phyloP scores from a whole-genome alignment of 805 yeast species.

The Saccharomycopsis amapae region DNA sequence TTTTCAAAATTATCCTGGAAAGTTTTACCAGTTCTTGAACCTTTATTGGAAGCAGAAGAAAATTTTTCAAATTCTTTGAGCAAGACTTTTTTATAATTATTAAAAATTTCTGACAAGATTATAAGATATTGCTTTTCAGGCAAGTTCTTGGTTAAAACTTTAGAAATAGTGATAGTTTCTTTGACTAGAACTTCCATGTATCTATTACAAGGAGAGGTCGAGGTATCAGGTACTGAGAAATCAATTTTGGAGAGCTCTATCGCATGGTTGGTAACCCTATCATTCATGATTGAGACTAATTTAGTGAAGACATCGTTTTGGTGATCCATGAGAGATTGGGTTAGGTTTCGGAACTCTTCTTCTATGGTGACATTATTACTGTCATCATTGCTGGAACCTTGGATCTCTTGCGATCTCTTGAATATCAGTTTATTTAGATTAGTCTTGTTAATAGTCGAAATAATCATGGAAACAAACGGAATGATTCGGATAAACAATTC shows the following conservation, averaged over 20 bases:
- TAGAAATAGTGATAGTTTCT: constrained; percentile 58
- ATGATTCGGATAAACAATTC: constrained; percentile 38
- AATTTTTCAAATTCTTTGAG: constrained; percentile 44
- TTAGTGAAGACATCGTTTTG: constrained; percentile 56
- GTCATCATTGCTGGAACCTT: neutral
- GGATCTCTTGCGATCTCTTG: constrained; percentile 14
- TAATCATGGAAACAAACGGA: constrained; percentile 30
- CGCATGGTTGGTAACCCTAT: constrained; percentile 48
- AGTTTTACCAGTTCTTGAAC: constrained; percentile 25
- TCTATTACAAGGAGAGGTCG: constrained; percentile 41
- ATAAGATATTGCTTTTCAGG: constrained; percentile 41
- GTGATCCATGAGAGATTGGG: constrained; percentile 46
- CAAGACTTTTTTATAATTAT: constrained; percentile 49
- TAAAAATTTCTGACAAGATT: constrained; percentile 33
- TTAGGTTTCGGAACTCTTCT: constrained; percentile 34
- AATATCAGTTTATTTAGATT: constrained; percentile 9
- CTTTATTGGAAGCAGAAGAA: constrained; percentile 24
- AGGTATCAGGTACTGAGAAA: constrained; percentile 38
- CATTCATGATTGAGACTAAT: constrained; percentile 64
- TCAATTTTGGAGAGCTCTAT: constrained; percentile 39
- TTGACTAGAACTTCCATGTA: constrained; percentile 62
- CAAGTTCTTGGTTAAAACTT: constrained; percentile 51
- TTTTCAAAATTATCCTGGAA: constrained; percentile 47
- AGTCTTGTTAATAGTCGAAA: constrained; percentile 26
- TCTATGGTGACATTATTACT: constrained; percentile 25